Base-by-base conservation (phyloP, 2,329 filamentous ascomycete species). In the Calycina herbarum region DNA sequence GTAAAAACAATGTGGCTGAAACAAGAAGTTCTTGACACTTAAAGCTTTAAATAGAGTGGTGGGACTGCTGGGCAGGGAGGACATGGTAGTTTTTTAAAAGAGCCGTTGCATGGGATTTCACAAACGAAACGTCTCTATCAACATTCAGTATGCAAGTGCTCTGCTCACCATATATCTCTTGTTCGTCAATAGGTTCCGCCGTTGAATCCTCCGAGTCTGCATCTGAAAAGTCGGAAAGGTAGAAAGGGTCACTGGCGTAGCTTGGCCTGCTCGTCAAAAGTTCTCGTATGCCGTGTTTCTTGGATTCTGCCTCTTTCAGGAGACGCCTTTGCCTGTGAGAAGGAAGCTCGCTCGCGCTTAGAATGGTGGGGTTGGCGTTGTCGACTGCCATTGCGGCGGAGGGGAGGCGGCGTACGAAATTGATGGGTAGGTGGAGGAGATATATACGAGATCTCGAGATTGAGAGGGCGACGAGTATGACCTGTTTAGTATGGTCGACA, bases 351-450 rank as follows among this genome's bases (percentile, higher is more conserved):
- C 92, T 92, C 62, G 88, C 86, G 79, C 89, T 96, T 74, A 98
- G 82, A 76, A 99, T 94, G 69, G 92, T 96, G 63, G 95, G 95
- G 81, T 99, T 98, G 70, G 91, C 93, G 79, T 97, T 97, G 72
- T 89, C 86, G 58, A 79, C 78, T 20, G 72, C 51, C 20, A 60
- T 57, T 3, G 58, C 48, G 54, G 33, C 72, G 38, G 62, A 58
- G 64, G 68, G 68, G 54, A 51, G 20, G 6, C 40, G 40, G 45
- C 35, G 31, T 11, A 51, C n/a, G 45, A 10, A 10, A 17, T 45
- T 45, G 45, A 15, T 8, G n/a, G 6, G 45, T 20, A 24, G 45
- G 17, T 51, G n/a, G 45, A 51, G 45, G 45, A 10, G 45, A 11
- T 3, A 17, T 10, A 51, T 20, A n/a, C 20, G 17, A 51, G 20